Evolutionary conservation across 345 rosid species (phyloP), one percentile per base, ranked within the genome.

Genomic region (Eutrema japonicum): DNA sequence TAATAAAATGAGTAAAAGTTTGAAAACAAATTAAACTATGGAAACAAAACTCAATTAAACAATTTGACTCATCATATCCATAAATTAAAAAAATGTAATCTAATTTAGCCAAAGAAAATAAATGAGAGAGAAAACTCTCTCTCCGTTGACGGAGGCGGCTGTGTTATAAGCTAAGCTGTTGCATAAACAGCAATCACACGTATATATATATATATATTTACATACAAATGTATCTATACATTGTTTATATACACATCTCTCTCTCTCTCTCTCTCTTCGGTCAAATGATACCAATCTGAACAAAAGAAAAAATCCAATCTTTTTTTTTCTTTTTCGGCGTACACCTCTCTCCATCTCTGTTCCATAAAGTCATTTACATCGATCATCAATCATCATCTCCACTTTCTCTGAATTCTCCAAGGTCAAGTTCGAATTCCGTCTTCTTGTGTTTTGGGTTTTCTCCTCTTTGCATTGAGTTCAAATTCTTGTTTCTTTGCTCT

Each of bases 221-320:
- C 22, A 18, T 27, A 14, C 26, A 22, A 22, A 22, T 52, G 13
- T 61, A 67, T 50, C 2, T 61, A 61, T 27, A 38, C 9, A 59
- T 40, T 61, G 16, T 35, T 9, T 55, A 54, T 22, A 64, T 52
- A 72, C 55, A 62, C 42, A 40, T 67, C 35, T 68, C 41, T 30
- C 38, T 55, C 11, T 35, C 42, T 35, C 42, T 70, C 60, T 70
- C 43, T 65, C 58, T 77, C 62, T 35, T 77, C 10, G 76, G 80
- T 77, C 77, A 77, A 77, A 77, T 71, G 72, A 71, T 33, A 65
- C 77, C 77, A 77, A 77, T 77, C 77, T 77, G 71, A 66, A 74
- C 74, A 66, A 26, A 42, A 65, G 61, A 73, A 57, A 33, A 33
- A 70, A 42, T 40, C 45, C 67, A 65, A 57, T 77, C 63, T 22